A percentile compares a stretch with the other conserved stretches of the same genome.
These are phyloP conservation scores for Ogataea nonfermentans DNA, from an alignment of 805 yeast species.

Conservation along the genomic window DNA sequence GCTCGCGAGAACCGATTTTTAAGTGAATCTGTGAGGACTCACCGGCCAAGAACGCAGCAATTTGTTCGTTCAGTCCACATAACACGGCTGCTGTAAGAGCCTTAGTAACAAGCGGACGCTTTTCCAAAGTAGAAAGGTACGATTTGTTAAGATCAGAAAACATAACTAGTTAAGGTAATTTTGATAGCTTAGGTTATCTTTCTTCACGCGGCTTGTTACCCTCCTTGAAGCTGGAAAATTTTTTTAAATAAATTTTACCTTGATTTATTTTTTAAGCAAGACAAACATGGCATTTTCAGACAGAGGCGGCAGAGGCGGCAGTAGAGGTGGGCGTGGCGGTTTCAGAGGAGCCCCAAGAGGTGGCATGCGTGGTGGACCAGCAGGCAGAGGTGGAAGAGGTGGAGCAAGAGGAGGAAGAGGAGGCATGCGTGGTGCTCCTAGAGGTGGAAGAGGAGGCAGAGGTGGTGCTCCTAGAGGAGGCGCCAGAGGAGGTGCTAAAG, in stretches of 20 bases:
- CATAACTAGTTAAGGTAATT: conserved; percentile 2
- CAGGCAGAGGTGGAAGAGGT: conserved; percentile 47
- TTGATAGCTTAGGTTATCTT: background rate
- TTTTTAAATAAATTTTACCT: conserved; percentile 11
- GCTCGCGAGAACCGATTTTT: conserved; percentile 15
- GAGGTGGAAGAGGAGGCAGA: conserved; percentile 71
- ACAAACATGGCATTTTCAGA: conserved; percentile 53
- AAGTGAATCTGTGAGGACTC: conserved; percentile 36
- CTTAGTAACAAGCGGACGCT: conserved; percentile 58
- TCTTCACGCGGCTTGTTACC: conserved; percentile 5
- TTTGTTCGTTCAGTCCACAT: conserved; percentile 55
- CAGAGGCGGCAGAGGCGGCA: conserved; percentile 51
- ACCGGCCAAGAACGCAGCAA: conserved; percentile 51
- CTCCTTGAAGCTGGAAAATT: conserved; percentile 13
- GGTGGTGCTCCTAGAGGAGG: conserved; percentile 79
- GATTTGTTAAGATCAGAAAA: conserved; percentile 14
- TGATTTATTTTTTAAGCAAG: conserved; percentile 15
- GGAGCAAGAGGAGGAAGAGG: conserved; percentile 57
- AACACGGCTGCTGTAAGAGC: conserved; percentile 54
- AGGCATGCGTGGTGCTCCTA: conserved; percentile 57
- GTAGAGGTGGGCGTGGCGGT: conserved; percentile 42
- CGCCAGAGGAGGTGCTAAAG: conserved; percentile 91
- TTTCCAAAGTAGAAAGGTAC: conserved; percentile 40
- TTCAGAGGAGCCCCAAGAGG: conserved; percentile 32
- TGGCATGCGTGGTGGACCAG: conserved; percentile 44